Evolutionary conservation across 176 grass and related monocot species (phyloP).

Genomic region (Phoenix roebelenii): DNA sequence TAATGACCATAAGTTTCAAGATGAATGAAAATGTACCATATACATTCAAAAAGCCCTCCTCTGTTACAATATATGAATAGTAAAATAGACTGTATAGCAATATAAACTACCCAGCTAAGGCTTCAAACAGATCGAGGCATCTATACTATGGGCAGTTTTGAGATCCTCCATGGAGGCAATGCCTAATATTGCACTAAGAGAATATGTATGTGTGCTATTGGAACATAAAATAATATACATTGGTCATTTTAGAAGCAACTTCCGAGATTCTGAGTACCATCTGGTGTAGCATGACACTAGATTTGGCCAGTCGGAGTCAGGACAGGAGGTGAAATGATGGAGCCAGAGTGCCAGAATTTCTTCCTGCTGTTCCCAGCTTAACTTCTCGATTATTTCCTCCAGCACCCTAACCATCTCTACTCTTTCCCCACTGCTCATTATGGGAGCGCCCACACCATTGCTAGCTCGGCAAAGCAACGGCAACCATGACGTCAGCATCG

Average conservation of each 20-base stretch:
- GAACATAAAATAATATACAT: too few relatives aligned
- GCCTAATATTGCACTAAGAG: too few relatives aligned
- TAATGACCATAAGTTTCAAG: too few relatives aligned
- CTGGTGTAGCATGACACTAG: constrained; percentile 55
- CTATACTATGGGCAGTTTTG: too few relatives aligned
- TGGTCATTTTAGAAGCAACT: constrained; percentile 28
- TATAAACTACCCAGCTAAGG: too few relatives aligned
- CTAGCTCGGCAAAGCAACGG: constrained; percentile 69
- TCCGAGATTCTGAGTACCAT: constrained; percentile 66
- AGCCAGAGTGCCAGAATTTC: constrained; percentile 68
- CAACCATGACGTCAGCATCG: constrained; percentile 61
- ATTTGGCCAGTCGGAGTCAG: constrained; percentile 90
- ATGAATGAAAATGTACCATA: too few relatives aligned
- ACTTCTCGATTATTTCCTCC: constrained; percentile 56
- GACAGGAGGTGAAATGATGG: constrained; percentile 48
- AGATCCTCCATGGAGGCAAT: too few relatives aligned
- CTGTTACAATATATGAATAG: too few relatives aligned
- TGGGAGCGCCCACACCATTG: constrained; percentile 49
- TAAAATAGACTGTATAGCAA: too few relatives aligned
- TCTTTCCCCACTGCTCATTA: constrained; percentile 49
- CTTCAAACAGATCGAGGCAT: too few relatives aligned
- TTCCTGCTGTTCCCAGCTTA: constrained; percentile 66
- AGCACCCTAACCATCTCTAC: constrained; percentile 53
- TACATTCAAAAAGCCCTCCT: too few relatives aligned
- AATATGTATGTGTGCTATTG: too few relatives aligned